phyloP scores from a whole-genome alignment of 768 basidiomycete species.

The Suillus hirtellus region DNA sequence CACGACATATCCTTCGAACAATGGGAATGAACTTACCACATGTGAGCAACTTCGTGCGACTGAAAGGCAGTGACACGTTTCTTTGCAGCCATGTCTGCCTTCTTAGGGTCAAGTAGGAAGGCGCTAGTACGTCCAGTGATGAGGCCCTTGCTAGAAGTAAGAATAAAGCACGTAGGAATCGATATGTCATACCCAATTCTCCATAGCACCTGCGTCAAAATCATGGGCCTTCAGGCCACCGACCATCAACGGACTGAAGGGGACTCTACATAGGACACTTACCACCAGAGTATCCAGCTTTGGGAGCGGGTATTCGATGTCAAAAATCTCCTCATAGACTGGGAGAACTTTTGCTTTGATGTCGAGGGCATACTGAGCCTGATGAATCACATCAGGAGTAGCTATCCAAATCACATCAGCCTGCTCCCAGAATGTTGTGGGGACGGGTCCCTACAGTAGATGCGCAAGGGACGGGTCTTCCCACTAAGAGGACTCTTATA shows the following conservation, averaged over 20 bases:
- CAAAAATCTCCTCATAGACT: constrained; percentile 90
- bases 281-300: constrained; percentile 93
- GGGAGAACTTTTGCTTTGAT: constrained; percentile 82
- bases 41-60: constrained; percentile 85
- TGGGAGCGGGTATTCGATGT: constrained; percentile 89
- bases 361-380: constrained; percentile 85
- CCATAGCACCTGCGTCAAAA: constrained; percentile 92
- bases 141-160: constrained; percentile 52
- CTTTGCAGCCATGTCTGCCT: constrained; percentile 69
- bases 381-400: constrained; percentile 79
- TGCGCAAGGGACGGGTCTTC: constrained; percentile 76
- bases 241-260: background rate
- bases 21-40: constrained; percentile 52
- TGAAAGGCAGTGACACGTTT: constrained; percentile 78
- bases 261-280: constrained; percentile 24
- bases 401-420: constrained; percentile 41
- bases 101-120: constrained; percentile 78
- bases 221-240: constrained; percentile 59
- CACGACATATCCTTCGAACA: background rate
- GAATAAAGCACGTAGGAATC: background rate
- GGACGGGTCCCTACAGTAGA: constrained; percentile 61
- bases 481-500: constrained; percentile 81
- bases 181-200: constrained; percentile 65
- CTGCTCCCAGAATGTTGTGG: background rate
- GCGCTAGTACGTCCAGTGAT: constrained; percentile 87